A percentile compares a stretch with the other conserved stretches of the same genome.
Evolutionary conservation across 169 alveolate genomes (phyloP).

Genomic region (Plasmodium vivax): DNA sequence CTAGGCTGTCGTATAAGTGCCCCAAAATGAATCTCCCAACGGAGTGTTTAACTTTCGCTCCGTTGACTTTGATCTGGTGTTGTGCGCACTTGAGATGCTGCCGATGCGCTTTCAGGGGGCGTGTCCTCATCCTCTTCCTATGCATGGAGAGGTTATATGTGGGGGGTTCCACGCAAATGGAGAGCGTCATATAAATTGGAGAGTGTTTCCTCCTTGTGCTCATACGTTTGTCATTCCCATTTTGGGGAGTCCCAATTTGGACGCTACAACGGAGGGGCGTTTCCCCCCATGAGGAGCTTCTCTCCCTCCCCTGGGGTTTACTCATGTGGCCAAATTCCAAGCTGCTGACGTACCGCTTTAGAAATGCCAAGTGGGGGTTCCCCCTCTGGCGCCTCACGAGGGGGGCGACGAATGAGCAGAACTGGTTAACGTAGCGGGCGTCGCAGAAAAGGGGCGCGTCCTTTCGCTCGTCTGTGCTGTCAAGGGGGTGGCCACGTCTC

Average conservation of each 20-base stretch:
- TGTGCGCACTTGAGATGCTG: neutral
- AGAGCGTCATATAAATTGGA: neutral
- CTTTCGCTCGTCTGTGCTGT: neutral
- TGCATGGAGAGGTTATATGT: conserved; percentile 19
- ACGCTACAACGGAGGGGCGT: neutral
- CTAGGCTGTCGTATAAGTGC: conserved; percentile 8
- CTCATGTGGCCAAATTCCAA: neutral
- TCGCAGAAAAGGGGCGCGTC: neutral
- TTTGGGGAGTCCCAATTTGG: neutral
- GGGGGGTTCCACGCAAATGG: neutral
- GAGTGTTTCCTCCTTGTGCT: neutral
- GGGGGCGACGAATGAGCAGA: neutral
- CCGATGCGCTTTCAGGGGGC: neutral
- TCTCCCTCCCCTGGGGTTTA: neutral
- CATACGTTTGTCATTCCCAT: neutral
- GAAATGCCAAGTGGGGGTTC: neutral
- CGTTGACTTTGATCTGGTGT: neutral
- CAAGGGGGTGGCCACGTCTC: neutral
- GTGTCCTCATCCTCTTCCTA: neutral
- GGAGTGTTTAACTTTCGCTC: neutral
- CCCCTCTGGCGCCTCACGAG: neutral
- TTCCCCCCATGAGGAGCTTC: neutral
- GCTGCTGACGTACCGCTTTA: neutral
- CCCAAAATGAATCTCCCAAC: neutral
- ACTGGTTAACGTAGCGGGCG: neutral